Conservation (phyloP, 768 basidiomycete genomes). For the Tricholoma hemisulphureum region DNA sequence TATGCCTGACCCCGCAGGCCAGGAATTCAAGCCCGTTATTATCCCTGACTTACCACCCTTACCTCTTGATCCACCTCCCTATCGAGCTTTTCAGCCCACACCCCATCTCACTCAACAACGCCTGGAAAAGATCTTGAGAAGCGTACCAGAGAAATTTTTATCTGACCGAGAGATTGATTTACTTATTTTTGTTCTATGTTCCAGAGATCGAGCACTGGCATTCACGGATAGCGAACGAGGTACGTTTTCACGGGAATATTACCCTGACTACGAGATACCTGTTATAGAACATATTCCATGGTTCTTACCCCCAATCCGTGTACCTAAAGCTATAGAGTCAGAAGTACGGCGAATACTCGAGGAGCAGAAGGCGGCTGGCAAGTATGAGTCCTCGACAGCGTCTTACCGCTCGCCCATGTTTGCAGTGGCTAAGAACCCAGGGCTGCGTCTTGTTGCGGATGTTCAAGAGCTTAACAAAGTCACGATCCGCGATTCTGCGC, state of each 20-base stretch:
- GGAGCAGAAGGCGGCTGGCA: slow-evolving; percentile 15
- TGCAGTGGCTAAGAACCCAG: slow-evolving; percentile 26
- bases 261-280: slow-evolving; percentile 31
- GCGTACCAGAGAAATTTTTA: slow-evolving; percentile 4
- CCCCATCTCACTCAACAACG: slow-evolving; percentile 11
- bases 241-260: slow-evolving; percentile 28
- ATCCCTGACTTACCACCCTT: slow-evolving; percentile 6
- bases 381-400: slow-evolving; percentile 20
- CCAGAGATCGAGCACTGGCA: slow-evolving; percentile 15
- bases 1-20: slow-evolving; percentile 19
- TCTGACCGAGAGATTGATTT: slow-evolving; percentile 15
- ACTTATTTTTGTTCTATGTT: slow-evolving; percentile 13
- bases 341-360: slow-evolving; percentile 21
- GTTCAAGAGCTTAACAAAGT: slow-evolving; percentile 33
- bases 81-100: slow-evolving; percentile 7
- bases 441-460: slow-evolving; percentile 31
- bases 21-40: slow-evolving; percentile 4
- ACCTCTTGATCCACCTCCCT: slow-evolving; percentile 3
- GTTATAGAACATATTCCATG: slow-evolving; percentile 26
- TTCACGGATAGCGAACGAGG: slow-evolving; percentile 28
- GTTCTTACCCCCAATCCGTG: slow-evolving; percentile 10
- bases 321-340: slow-evolving; percentile 23
- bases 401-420: slow-evolving; percentile 25
- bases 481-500: neutral
- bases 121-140: slow-evolving; percentile 10